Evolutionary conservation across 495 filamentous ascomycete species (phyloP).

Genomic region (Talaromyces ruber): DNA sequence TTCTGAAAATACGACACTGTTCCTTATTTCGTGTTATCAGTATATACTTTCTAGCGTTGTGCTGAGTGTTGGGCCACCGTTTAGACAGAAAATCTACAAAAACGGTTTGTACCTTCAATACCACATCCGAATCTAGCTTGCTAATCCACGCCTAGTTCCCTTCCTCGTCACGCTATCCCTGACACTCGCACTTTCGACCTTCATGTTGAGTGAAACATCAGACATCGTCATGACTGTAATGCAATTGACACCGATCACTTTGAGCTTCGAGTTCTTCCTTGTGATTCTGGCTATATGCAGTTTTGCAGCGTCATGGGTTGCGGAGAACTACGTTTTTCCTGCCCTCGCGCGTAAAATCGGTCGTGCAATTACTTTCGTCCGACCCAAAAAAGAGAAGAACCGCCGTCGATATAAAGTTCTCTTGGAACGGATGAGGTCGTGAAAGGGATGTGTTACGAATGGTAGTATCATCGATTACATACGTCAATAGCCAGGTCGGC

Average conservation of each 20-base stretch:
- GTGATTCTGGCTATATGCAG: conserved; percentile 57
- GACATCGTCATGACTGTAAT: conserved; percentile 62
- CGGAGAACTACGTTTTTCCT: conserved; percentile 64
- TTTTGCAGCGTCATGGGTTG: conserved; percentile 57
- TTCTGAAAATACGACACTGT: conserved; percentile 85
- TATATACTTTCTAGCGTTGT: conserved; percentile 87
- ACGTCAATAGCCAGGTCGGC: neutral
- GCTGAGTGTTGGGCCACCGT: conserved; percentile 81
- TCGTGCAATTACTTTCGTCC: conserved; percentile 41
- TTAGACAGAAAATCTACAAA: conserved; percentile 67
- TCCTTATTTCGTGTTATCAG: conserved; percentile 85
- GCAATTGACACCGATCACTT: conserved; percentile 72
- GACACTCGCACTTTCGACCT: conserved; percentile 54
- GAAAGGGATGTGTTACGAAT: conserved; percentile 4
- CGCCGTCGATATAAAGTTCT: conserved; percentile 84
- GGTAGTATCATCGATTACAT: neutral
- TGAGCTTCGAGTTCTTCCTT: conserved; percentile 62
- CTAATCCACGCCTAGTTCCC: conserved; percentile 46
- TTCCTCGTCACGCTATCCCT: conserved; percentile 71
- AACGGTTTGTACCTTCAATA: conserved; percentile 53
- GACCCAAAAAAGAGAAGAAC: conserved; percentile 55
- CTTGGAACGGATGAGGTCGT: conserved; percentile 58
- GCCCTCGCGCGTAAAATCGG: conserved; percentile 62
- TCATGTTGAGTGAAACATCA: conserved; percentile 70
- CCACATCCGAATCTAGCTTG: neutral